Base-by-base conservation (phyloP, 2,329 filamentous ascomycete species). In the Beauveria rudraprayagi region DNA sequence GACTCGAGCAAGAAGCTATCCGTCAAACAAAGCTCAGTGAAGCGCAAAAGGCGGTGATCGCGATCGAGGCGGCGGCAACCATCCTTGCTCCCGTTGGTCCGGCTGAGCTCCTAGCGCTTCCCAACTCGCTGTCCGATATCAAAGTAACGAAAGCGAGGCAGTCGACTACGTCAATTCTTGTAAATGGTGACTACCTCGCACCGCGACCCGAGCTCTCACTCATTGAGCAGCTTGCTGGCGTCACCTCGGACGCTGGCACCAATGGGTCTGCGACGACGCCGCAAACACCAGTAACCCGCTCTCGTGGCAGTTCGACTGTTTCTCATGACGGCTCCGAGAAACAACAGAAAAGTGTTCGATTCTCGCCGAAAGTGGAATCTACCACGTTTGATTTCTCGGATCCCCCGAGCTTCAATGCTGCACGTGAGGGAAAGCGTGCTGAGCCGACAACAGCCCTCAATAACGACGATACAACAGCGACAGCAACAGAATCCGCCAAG, bases 1-100 rank as follows among this genome's bases (percentile, higher is more conserved):
- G 89, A 65, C 84, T 88, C 58, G 92, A 97, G 72, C 86, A 91
- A 67, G 89, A 96, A 70, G 89, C 85, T 11, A 90, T 97, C 65
- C 87, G 92, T 65, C 82, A 87, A 69, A 90, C 87, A 62, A 77
- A 76, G 48, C 69, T 76, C 17, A 71, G 76, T 56, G 82, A 85
- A 67, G 78, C 79, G 0, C 63, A 65, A 50, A 61, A 68, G 60
- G 67, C 68, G 67, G 40, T 65, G n/a, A 61, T 56, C 26, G 52
- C 60, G 6, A 24, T n/a, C 6, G 64, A 61, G 10, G 56, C 58
- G 8, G 28, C 56, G 6, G 34, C 56, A 8, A 28, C 56, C n/a
- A 51, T 30, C 22, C 19, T 19, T 17, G 30, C 51, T 53, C 80
- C 80, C 1, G 76, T 79, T 51, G 79, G 76, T 11, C 80, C 80